Conservation (phyloP, 495 filamentous ascomycete species). For the Podospora pseudocomata region DNA sequence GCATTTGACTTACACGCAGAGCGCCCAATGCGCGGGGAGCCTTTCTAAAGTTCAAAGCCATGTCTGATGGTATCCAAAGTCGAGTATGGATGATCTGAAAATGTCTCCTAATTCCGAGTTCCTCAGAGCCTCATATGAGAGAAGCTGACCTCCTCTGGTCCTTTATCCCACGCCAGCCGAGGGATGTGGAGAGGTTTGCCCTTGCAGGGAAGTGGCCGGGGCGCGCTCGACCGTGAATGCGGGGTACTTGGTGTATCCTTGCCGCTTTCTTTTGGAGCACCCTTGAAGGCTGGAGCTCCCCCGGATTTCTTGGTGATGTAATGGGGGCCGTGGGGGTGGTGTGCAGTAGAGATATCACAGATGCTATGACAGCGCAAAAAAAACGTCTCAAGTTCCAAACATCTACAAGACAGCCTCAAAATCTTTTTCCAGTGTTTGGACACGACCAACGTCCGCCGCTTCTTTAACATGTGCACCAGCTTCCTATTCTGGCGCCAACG, state of each 20-base stretch:
- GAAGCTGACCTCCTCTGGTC: neutral
- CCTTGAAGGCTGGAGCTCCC: neutral
- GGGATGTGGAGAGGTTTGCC: conserved; percentile 11
- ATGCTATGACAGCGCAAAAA: neutral
- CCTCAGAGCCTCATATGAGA: neutral
- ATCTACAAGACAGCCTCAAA: neutral
- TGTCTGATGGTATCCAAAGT: conserved; percentile 11
- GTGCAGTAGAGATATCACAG: neutral
- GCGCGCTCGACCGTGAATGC: conserved; percentile 13
- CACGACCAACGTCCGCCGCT: neutral
- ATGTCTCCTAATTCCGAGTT: neutral
- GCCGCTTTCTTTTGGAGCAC: neutral
- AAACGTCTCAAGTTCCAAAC: neutral
- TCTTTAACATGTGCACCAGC: neutral
- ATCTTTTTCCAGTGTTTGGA: neutral
- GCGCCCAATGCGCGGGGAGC: conserved; percentile 40
- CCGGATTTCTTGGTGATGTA: neutral
- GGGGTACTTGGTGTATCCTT: conserved; percentile 15
- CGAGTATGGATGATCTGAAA: neutral
- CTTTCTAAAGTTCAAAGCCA: conserved; percentile 30
- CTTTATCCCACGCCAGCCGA: conserved; percentile 9
- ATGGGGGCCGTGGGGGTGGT: neutral
- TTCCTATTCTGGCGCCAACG: conserved; percentile 17
- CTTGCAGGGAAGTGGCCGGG: conserved; percentile 6
- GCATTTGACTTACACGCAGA: conserved; percentile 47